These are phyloP conservation scores for Rossbeevera mucosa DNA, from an alignment of 768 basidiomycete species.

Conservation along the genomic window DNA sequence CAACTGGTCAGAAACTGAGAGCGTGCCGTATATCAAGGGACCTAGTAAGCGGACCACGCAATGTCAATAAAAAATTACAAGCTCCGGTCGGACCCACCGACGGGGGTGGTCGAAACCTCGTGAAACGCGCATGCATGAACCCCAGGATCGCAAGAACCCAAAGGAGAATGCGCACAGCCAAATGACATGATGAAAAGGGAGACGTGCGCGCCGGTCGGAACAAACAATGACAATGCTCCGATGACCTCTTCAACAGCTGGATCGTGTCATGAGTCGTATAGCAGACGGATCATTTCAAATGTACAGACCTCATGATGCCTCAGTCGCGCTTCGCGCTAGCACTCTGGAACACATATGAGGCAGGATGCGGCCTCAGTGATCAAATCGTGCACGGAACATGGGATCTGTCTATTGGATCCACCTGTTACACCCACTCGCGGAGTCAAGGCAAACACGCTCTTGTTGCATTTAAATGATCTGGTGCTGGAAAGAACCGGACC, in stretches of 20 bases:
- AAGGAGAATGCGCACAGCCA: conserved; percentile 26
- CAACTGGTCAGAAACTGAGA: background rate
- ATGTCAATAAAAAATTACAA: background rate
- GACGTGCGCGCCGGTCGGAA: background rate
- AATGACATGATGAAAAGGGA: conserved; percentile 10
- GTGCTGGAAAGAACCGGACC: conserved; percentile 13
- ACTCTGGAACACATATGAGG: conserved; percentile 1
- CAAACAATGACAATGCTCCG: conserved; percentile 7
- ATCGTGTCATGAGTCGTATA: conserved; percentile 5
- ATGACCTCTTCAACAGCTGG: background rate
- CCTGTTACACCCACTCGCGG: conserved; percentile 9
- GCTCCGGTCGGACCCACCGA: conserved; percentile 2
- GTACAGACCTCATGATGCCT: conserved; percentile 2
- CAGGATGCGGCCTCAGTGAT: conserved; percentile 1
- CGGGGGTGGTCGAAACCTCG: conserved; percentile 15
- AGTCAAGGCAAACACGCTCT: conserved; percentile 17
- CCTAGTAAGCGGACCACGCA: conserved; percentile 3
- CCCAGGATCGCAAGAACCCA: conserved; percentile 14
- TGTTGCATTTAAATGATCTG: conserved; percentile 8
- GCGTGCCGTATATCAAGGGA: background rate
- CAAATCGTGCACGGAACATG: conserved; percentile 1
- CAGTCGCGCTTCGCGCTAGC: conserved; percentile 2
- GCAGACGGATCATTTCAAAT: conserved; percentile 21
- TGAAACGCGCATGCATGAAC: conserved; percentile 13
- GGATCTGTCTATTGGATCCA: conserved; percentile 11